phyloP scores from a whole-genome alignment of 768 basidiomycete species.

The Amanita phalloides region DNA sequence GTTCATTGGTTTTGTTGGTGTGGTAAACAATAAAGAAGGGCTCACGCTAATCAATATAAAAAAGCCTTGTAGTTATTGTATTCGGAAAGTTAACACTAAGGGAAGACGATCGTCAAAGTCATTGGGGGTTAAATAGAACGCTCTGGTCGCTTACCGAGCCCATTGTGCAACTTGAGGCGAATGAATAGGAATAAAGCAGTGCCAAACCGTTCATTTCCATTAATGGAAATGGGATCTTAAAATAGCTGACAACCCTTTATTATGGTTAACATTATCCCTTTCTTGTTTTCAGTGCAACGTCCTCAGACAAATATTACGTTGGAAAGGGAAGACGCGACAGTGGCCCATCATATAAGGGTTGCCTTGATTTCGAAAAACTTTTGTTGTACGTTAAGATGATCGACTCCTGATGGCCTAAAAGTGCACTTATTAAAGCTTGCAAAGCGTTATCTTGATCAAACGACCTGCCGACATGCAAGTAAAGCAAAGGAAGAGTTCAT shows the following conservation, averaged over 20 bases:
- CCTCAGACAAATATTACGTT: not conserved
- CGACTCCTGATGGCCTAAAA: no score
- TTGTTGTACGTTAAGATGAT: no score
- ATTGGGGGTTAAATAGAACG: not conserved
- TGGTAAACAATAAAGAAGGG: slow-evolving; percentile 1
- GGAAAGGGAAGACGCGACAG: no score
- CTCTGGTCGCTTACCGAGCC: not conserved
- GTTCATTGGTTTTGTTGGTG: not conserved
- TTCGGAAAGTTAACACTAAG: not conserved
- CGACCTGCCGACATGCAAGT: no score
- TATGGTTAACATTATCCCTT: not conserved
- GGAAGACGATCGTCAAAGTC: not conserved
- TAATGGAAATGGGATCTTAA: not conserved
- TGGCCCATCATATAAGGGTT: no score
- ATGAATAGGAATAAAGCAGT: not conserved
- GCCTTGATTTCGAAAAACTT: no score
- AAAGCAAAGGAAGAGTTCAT: no score
- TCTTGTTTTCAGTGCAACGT: not conserved
- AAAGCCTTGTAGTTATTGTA: not conserved
- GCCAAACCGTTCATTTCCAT: not conserved
- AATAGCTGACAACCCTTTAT: not conserved
- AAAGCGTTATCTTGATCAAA: no score
- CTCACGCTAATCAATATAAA: not conserved
- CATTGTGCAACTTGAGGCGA: not conserved
- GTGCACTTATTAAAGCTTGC: no score